Evolutionary conservation across 805 yeast species (phyloP).

Genomic region (Schwanniomyces polymorphus): DNA sequence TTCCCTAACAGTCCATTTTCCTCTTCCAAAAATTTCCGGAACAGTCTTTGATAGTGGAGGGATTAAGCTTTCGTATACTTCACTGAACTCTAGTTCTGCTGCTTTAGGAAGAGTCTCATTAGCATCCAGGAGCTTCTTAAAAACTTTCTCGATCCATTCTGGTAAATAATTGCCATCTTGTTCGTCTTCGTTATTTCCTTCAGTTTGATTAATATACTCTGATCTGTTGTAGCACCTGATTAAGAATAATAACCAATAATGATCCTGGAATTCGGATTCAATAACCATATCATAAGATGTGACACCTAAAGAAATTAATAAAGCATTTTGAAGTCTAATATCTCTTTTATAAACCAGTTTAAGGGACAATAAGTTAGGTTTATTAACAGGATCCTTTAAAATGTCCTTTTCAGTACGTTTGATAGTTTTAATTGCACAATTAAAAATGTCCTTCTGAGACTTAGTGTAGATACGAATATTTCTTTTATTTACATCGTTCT

Average conservation of each 20-base stretch:
- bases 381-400: conserved; percentile 37
- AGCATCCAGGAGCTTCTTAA: conserved; percentile 33
- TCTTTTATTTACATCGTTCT: conserved; percentile 14
- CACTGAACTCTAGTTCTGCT: conserved; percentile 43
- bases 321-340: conserved; percentile 49
- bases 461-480: conserved; percentile 46
- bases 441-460: conserved; percentile 51
- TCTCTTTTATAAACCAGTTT: conserved; percentile 61
- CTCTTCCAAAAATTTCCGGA: conserved; percentile 56
- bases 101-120: conserved; percentile 51
- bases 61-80: conserved; percentile 53
- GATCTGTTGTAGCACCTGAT: conserved; percentile 55
- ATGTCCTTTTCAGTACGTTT: conserved; percentile 46
- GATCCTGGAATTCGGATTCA: conserved; percentile 51
- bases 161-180: conserved; percentile 39
- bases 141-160: conserved; percentile 47
- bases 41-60: conserved; percentile 48
- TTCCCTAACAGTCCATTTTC: conserved; percentile 49
- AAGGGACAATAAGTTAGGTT: conserved; percentile 50
- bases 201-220: conserved; percentile 27
- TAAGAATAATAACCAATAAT: conserved; percentile 61
- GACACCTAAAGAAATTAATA: conserved; percentile 58
- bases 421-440: conserved; percentile 43
- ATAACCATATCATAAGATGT: conserved; percentile 52
- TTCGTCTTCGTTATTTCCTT: conserved; percentile 26